These are phyloP conservation scores for Oidiodendron maius DNA, from an alignment of 495 filamentous ascomycete genomes.

Conservation along the genomic window DNA sequence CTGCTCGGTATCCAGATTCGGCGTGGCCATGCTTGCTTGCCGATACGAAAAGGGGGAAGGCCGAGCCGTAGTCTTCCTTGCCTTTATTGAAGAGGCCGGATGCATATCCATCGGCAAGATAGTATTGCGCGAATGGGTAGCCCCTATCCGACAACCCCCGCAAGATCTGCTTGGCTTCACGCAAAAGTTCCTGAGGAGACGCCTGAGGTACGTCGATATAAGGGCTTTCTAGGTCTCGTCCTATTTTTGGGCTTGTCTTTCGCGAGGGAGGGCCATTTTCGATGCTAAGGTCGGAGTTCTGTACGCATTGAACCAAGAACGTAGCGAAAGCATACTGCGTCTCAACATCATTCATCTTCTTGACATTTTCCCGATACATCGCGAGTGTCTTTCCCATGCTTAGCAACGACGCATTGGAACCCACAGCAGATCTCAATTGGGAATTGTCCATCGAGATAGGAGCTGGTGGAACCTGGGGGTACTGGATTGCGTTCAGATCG, in stretches of 20 bases:
- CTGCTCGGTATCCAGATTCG: slow-evolving; percentile 90
- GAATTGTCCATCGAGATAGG: slow-evolving; percentile 71
- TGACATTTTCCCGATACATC: slow-evolving; percentile 94
- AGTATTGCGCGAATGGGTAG: slow-evolving; percentile 97
- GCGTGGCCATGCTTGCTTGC: slow-evolving; percentile 97
- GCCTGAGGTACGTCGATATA: slow-evolving; percentile 26
- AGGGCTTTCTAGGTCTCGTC: slow-evolving; percentile 30
- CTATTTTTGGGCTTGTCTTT: slow-evolving; percentile 34
- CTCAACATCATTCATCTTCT: slow-evolving; percentile 85
- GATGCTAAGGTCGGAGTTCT: slow-evolving; percentile 49
- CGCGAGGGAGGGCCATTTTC: slow-evolving; percentile 32
- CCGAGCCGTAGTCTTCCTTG: slow-evolving; percentile 81
- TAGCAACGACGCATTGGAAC: slow-evolving; percentile 81
- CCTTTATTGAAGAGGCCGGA: slow-evolving; percentile 93
- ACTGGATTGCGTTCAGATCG: slow-evolving; percentile 81
- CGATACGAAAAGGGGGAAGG: slow-evolving; percentile 85
- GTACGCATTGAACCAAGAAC: slow-evolving; percentile 82
- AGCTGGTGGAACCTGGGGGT: slow-evolving; percentile 72
- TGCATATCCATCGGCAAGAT: slow-evolving; percentile 87
- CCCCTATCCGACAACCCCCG: slow-evolving; percentile 78
- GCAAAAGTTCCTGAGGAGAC: slow-evolving; percentile 58
- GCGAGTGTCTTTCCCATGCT: slow-evolving; percentile 89
- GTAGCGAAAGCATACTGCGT: slow-evolving; percentile 94
- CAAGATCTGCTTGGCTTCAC: slow-evolving; percentile 85
- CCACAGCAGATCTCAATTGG: slow-evolving; percentile 68